phyloP scores from a whole-genome alignment of 345 rosid genomes.

The Corchorus capsularis region DNA sequence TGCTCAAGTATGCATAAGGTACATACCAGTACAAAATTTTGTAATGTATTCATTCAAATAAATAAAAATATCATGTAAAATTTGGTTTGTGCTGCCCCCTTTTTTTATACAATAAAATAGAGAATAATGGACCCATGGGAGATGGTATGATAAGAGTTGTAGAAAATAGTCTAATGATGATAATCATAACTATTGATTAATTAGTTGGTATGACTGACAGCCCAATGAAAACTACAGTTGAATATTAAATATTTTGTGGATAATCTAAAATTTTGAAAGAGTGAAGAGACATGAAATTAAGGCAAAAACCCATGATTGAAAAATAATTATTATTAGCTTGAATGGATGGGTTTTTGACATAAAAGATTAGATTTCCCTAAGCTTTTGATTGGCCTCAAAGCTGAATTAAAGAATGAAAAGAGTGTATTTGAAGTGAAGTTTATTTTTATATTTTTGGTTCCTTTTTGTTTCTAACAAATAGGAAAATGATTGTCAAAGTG shows the following conservation, averaged over 20 bases:
- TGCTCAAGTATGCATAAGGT: background rate
- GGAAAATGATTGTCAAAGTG: conserved; percentile 1
- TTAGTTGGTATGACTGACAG: background rate
- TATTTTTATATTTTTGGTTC: background rate
- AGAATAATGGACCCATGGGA: background rate
- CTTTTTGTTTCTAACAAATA: background rate
- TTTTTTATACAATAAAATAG: no score
- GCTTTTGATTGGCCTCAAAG: conserved; percentile 9
- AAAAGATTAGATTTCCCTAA: conserved; percentile 9
- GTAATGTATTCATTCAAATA: background rate
- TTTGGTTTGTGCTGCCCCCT: no score
- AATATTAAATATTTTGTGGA: background rate
- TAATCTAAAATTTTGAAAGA: background rate
- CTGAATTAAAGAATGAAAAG: conserved; percentile 17
- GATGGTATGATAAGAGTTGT: background rate
- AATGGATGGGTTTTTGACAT: background rate
- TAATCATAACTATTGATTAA: background rate
- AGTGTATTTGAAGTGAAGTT: conserved; percentile 38
- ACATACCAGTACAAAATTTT: background rate
- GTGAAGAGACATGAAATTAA: background rate
- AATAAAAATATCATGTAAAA: no score
- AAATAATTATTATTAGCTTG: background rate
- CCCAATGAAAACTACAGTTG: background rate
- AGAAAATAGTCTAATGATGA: background rate
- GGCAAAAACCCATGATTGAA: background rate